Evolutionary conservation across 1,284 basidiomycete species (phyloP).

Genomic region (Papiliotrema laurentii): DNA sequence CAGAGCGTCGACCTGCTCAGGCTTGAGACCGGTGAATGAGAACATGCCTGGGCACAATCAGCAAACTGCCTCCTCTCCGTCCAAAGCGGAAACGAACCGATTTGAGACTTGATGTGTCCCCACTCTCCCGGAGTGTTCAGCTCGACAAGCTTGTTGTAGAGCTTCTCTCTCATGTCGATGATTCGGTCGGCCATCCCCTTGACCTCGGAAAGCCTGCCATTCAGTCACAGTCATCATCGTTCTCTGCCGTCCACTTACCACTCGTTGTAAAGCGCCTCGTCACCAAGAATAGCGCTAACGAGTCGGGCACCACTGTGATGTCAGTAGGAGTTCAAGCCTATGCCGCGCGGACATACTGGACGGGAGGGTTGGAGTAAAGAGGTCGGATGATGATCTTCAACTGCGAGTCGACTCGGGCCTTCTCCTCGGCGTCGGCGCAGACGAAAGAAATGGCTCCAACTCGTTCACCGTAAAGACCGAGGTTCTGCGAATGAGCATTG

Average conservation of each 20-base stretch:
- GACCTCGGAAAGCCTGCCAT: conserved; percentile 64
- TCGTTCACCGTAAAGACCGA: conserved; percentile 96
- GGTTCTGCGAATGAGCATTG: conserved; percentile 68
- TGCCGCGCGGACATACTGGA: conserved; percentile 54
- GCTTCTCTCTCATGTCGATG: conserved; percentile 85
- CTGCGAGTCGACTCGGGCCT: conserved; percentile 85
- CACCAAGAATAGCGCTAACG: conserved; percentile 74
- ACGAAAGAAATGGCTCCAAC: conserved; percentile 91
- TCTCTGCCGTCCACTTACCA: conserved; percentile 51
- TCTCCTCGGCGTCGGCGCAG: conserved; percentile 69
- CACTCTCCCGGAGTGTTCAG: conserved; percentile 89
- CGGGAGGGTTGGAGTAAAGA: conserved; percentile 97
- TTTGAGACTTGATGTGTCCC: conserved; percentile 85
- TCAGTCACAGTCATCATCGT: too few relatives aligned
- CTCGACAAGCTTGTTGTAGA: conserved; percentile 76
- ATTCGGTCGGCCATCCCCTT: conserved; percentile 96
- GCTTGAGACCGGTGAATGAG: conserved; percentile 81
- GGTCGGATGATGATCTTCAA: conserved; percentile 95
- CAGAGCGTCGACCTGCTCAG: conserved; percentile 77
- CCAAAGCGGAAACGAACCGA: background rate
- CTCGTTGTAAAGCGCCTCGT: conserved; percentile 70
- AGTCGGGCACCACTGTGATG: conserved; percentile 72
- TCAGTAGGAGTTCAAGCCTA: conserved; percentile 12
- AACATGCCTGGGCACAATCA: conserved; percentile 35
- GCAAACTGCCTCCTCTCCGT: too few relatives aligned